Conservation (phyloP, 108 stramenopile species). For the Nannochloropsis salina region DNA sequence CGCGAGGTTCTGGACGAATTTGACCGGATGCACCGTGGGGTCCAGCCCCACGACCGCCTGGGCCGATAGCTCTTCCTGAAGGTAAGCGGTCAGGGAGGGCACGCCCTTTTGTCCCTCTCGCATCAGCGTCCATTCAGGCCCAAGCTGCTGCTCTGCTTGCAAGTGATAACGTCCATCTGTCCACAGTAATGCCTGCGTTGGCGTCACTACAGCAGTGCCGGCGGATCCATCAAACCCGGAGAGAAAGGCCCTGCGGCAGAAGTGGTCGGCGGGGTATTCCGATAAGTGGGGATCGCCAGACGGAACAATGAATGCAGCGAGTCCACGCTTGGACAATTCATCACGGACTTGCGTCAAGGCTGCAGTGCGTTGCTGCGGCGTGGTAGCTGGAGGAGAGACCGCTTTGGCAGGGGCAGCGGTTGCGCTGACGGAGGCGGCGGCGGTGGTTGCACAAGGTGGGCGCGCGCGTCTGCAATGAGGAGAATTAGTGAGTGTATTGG, state of each 20-base stretch:
- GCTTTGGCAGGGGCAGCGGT: neutral
- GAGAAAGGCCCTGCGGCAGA: conserved; percentile 76
- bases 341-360: conserved; percentile 24
- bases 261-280: conserved; percentile 89
- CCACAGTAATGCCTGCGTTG: conserved; percentile 67
- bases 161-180: conserved; percentile 92
- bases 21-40: conserved; percentile 33
- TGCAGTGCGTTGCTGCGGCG: neutral
- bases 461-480: neutral
- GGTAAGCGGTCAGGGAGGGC: conserved; percentile 39
- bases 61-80: conserved; percentile 24
- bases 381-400: neutral
- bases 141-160: conserved; percentile 75
- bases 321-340: conserved; percentile 22
- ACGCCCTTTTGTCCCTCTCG: conserved; percentile 56
- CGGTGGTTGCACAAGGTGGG: neutral
- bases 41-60: conserved; percentile 30
- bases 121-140: conserved; percentile 66
- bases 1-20: conserved; percentile 16
- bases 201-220: conserved; percentile 82
- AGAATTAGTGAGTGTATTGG: neutral
- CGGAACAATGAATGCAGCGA: conserved; percentile 53
- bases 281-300: conserved; percentile 57
- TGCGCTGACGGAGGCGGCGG: neutral
- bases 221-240: conserved; percentile 86